Evolutionary conservation across 1,139 yeast species (phyloP).

Genomic region (Kluyveromyces sp.): DNA sequence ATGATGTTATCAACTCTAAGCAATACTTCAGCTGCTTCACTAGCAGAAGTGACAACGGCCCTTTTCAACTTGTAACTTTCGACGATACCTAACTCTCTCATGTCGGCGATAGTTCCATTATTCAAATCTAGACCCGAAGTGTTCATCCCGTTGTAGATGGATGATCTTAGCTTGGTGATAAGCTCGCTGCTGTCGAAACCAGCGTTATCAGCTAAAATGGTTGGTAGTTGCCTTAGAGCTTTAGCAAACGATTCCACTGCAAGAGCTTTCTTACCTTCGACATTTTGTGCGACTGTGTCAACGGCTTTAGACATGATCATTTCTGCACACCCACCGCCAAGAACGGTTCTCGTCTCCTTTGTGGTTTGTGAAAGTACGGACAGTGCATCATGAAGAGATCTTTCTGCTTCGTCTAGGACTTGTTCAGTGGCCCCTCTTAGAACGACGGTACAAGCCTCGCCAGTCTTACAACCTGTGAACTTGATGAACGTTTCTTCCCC

Average conservation of each 20-base stretch:
- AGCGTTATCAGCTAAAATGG: slow-evolving; percentile 93
- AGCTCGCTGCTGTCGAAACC: slow-evolving; percentile 93
- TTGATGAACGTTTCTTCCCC: slow-evolving; percentile 83
- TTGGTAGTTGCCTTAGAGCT: slow-evolving; percentile 91
- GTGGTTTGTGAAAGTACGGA: slow-evolving; percentile 95
- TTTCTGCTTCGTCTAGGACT: slow-evolving; percentile 92
- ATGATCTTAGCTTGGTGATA: slow-evolving; percentile 83
- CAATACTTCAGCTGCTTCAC: slow-evolving; percentile 95
- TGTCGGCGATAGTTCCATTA: slow-evolving; percentile 79
- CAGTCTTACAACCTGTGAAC: slow-evolving; percentile 91
- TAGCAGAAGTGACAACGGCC: slow-evolving; percentile 93
- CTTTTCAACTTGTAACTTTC: slow-evolving; percentile 87
- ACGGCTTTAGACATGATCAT: slow-evolving; percentile 98
- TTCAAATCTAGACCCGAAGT: slow-evolving; percentile 88
- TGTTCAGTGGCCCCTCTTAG: slow-evolving; percentile 96
- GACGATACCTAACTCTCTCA: slow-evolving; percentile 88
- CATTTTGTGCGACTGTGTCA: slow-evolving; percentile 89
- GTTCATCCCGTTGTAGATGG: slow-evolving; percentile 86
- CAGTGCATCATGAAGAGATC: slow-evolving; percentile 94
- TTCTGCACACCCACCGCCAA: slow-evolving; percentile 98
- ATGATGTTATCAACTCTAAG: slow-evolving; percentile 93
- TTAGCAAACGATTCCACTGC: slow-evolving; percentile 94
- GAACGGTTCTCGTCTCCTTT: slow-evolving; percentile 84
- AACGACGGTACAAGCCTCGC: slow-evolving; percentile 95
- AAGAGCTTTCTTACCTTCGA: slow-evolving; percentile 85